Base-by-base conservation (phyloP, 2,329 filamentous ascomycete genomes). In the Didymella lethalis region DNA sequence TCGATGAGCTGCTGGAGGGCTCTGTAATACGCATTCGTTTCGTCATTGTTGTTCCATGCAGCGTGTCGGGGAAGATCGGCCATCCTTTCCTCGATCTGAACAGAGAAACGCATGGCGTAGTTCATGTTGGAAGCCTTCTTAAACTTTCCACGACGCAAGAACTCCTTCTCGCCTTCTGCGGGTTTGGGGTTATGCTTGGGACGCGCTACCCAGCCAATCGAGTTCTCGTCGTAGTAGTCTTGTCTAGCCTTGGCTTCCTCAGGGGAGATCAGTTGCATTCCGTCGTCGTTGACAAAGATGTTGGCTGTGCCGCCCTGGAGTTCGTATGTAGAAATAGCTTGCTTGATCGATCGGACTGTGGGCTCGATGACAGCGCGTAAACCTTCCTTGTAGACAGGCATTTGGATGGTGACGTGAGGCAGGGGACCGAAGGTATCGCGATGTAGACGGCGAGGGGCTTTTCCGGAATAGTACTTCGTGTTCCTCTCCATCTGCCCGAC, bases 301-400 rank as follows among this genome's bases (percentile, higher is more conserved):
- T 85, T 88, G 26, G 88, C 88, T 0, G 86, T 84, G 7, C 88
- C 88, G n/a, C 88, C 88, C 62, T 80, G 76, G 67, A 82, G 77
- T 59, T 83, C 81, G 62, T 83, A 83, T 11, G 80, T 82, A 1
- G 80, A 81, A 16, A 83, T 83, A 28, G 81, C 81, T 70, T 91
- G 88, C 78, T 92, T 92, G 77, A 93, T 84, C 2, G 90, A 93
- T 69, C 87, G 87, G 68, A 93, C 86, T 0, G 91, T 94, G 7
- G 91, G 91, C 20, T 83, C 85, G 69, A 93, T 93, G 75, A 96
- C 92, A 61, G 82, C 86, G 34, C 80, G 80, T 2, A 96, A 83
- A 64, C 91, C 91, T 75, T 96, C 92, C 76, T 94, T 95, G 81
- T 95, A 96, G 0, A 96, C 90, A 4, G 92, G 92, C 75, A 91